These are phyloP conservation scores for Panus rudis DNA, from an alignment of 768 basidiomycete species.

Conservation along the genomic window DNA sequence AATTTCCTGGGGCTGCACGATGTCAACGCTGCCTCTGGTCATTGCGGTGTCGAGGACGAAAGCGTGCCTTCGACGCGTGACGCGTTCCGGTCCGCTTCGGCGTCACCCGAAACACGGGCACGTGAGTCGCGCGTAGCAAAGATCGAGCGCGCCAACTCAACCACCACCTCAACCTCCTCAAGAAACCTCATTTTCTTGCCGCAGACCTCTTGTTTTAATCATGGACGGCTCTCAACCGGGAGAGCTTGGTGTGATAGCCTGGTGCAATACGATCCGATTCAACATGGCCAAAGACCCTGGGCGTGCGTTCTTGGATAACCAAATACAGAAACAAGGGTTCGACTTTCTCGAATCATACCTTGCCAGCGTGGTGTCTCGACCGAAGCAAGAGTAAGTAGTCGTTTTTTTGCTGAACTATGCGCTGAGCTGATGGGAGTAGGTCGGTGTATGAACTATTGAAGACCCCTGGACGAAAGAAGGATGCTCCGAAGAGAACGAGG, in stretches of 20 bases:
- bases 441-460: slow-evolving; percentile 76
- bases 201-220: too few species aligned
- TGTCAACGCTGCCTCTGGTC: too few species aligned
- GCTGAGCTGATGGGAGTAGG: slow-evolving; percentile 28
- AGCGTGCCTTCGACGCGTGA: too few species aligned
- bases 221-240: slow-evolving; percentile 19
- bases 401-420: not conserved
- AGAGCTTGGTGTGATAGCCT: slow-evolving; percentile 51
- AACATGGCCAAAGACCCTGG: slow-evolving; percentile 70
- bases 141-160: too few species aligned
- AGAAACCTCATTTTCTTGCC: too few species aligned
- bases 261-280: slow-evolving; percentile 61
- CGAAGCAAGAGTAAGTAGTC: slow-evolving; percentile 53
- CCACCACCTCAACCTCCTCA: too few species aligned
- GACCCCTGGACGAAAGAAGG: slow-evolving; percentile 73
- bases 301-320: slow-evolving; percentile 61
- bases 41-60: too few species aligned
- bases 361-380: slow-evolving; percentile 59
- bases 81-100: too few species aligned
- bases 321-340: slow-evolving; percentile 71
- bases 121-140: too few species aligned
- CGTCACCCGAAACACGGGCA: too few species aligned
- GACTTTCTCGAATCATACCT: slow-evolving; percentile 75
- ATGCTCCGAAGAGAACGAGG: slow-evolving; percentile 43
- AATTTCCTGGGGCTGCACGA: too few species aligned